Evolutionary conservation across 2,329 filamentous ascomycete genomes (phyloP), one percentile per base, ranked within the genome.

Genomic region (Exophiala sideris): DNA sequence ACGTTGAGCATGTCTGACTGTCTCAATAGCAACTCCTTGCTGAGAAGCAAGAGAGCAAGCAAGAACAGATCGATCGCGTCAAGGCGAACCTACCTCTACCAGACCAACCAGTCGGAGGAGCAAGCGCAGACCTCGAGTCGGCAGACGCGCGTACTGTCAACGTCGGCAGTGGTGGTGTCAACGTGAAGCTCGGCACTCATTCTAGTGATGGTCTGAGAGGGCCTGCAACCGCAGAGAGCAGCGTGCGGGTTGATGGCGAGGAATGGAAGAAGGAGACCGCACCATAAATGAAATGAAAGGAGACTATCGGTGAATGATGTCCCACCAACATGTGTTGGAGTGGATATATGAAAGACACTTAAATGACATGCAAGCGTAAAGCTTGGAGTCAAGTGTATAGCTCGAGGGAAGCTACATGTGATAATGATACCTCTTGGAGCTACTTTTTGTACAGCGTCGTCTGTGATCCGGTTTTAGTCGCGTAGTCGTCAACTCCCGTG

Each of bases 71-170:
- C 67, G 81, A 85, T 48, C 73, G 87, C 70, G 79, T 79, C 66
- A 79, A 86, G 73, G 73, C 84, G 70, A 89, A 90, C 72, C 84
- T 95, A 32, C 87, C 88, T 48, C 82, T 91, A 47, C 89, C 89
- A 14, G 88, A 92, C 2, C 79, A 91, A 62, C 89, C 89, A 18
- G 87, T 88, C 1, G 58, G 58, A 39, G 58, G 58, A 34, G 75
- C 73, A n/a, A 74, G 83, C n/a, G 87, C 87, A 4, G 88, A 94
- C 77, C 91, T 84, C 79, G 84, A 91, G 69, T 89, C 86, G 0
- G 76, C 80, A 47, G 87, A 92, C 65, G 78, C 78, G 32, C 74
- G 81, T 58, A 88, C 75, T 52, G 84, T 88, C 67, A 87, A 89
- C 66, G 83, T 88, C 45, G 86, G 86, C 59, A 82, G 84, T 34